Evolutionary conservation across 768 basidiomycete species (phyloP), one percentile per base, ranked within the genome.

Genomic region (Serendipita indica): DNA sequence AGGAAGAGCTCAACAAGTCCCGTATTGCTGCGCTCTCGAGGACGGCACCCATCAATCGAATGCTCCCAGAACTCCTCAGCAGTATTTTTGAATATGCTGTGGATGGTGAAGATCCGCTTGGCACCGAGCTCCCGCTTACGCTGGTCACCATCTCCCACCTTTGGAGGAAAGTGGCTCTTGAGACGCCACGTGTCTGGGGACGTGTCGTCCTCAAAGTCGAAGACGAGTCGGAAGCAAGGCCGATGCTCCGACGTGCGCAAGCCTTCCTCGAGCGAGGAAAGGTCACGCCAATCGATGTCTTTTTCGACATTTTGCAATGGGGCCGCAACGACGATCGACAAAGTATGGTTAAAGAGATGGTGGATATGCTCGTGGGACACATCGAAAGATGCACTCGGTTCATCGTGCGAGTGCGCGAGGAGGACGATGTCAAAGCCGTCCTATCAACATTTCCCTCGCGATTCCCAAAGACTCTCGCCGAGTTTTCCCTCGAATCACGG

Each of bases 41-140:
- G 30, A 54, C 49, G 20, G 49, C 49, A 54, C 49, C 49, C 30
- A 54, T 54, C 49, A 54, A 54, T 54, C 4, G 49, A 25, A 54
- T 54, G 49, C 49, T 54, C 49, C 49, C 49, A 54, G 49, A 54
- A 54, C 49, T 54, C 16, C 49, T 54, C n/a, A 30, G 4, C 4
- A 18, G 49, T n/a, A 32, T 54, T n/a, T 54, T 54, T 27, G 49
- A 54, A 54, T 54, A 54, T 27, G 49, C 49, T n/a, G 49, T 28
- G 4, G n/a, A 27, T 30, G 49, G 30, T 18, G 20, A 18, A 16
- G 49, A 54, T 10, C 20, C 20, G 49, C 20, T 22, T 7, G 49
- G 49, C 5, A 32, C 30, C 49, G 49, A 54, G 20, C 20, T 54
- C n/a, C 49, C 49, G 16, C 22, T 54, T 18, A 25, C n/a, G 10